phyloP scores from a whole-genome alignment of 192 early-diverging fungal genomes.

The Pilobolus umbonatus region DNA sequence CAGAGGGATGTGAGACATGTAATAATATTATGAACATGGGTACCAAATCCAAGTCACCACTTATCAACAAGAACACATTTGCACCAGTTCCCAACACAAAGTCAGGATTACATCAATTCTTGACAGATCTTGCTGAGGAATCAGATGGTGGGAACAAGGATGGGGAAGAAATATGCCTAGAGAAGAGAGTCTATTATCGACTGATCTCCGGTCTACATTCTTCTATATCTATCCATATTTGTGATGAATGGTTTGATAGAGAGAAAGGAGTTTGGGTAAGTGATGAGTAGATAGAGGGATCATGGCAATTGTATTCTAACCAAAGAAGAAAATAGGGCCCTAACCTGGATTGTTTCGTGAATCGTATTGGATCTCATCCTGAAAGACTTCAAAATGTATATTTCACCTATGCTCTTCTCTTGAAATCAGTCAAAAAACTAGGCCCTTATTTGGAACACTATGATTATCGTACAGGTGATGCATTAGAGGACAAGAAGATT shows the following conservation, averaged over 20 bases:
- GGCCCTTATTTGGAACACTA: constrained; percentile 67
- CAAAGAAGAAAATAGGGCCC: constrained; percentile 43
- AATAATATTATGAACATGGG: constrained; percentile 23
- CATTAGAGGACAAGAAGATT: constrained; percentile 46
- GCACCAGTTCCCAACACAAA: constrained; percentile 43
- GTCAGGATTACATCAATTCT: constrained; percentile 43
- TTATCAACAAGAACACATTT: constrained; percentile 42
- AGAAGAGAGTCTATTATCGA: constrained; percentile 80
- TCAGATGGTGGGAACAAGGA: constrained; percentile 14
- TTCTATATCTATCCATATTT: constrained; percentile 97
- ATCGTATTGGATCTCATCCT: constrained; percentile 82
- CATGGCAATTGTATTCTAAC: background rate
- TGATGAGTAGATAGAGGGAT: background rate
- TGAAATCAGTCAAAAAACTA: constrained; percentile 84
- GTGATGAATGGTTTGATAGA: constrained; percentile 86
- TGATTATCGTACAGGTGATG: constrained; percentile 67
- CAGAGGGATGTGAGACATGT: constrained; percentile 34
- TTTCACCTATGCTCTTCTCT: constrained; percentile 84
- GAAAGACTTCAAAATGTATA: constrained; percentile 95
- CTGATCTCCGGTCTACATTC: constrained; percentile 86
- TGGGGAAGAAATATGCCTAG: constrained; percentile 63
- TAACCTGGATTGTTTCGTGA: constrained; percentile 87
- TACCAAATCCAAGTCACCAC: background rate
- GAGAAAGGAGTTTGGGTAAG: constrained; percentile 85
- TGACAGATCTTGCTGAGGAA: constrained; percentile 50